Base-by-base conservation (phyloP, 179 eudicot species). In the Carnegiea gigantea region DNA sequence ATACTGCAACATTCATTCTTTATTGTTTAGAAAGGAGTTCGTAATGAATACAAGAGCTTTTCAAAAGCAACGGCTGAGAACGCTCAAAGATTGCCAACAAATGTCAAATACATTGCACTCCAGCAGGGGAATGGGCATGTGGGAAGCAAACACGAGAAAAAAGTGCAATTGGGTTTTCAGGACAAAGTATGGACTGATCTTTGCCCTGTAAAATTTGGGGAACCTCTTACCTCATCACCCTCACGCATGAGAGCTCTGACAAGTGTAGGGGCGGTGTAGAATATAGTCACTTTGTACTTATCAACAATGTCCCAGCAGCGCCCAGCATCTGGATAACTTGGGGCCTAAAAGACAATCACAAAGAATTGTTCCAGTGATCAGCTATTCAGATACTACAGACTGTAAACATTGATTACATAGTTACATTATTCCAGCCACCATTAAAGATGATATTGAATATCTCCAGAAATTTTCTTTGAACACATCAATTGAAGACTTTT, bases 261-360 rank as follows among this genome's bases (percentile, higher is more conserved):
- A 76, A 96, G 86, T n/a, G 99, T 96, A 70, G 99, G 99, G 64
- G 99, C 99, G 54, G 99, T 96, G 86, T 96, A 96, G 80, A 94
- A 94, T 81, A 90, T 90, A 79, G 95, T 82, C 76, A 96, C 96
- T 85, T 91, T 92, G 89, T 88, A 96, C 89, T 94, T 96, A 86
- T 96, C 99, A 81, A 96, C 98, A 86, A 96, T 92, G 83, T 93
- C 94, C 99, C 99, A 96, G 82, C 95, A 92, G 53, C 99, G 93
- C 65, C 99, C 98, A 26, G 98, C 79, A 89, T 96, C 91, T 78
- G 99, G 99, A 88, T 92, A 96, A 79, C 87, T 96, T 84, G 99
- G 99, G 78, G 95, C 96, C 99, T 96, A 84, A 87, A 88, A 70
- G 67, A 72, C 70, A 51, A 51, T 20, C 77, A 73, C 28, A 75